Base-by-base conservation (phyloP, 768 basidiomycete genomes). In the Mycena kentingensis region DNA sequence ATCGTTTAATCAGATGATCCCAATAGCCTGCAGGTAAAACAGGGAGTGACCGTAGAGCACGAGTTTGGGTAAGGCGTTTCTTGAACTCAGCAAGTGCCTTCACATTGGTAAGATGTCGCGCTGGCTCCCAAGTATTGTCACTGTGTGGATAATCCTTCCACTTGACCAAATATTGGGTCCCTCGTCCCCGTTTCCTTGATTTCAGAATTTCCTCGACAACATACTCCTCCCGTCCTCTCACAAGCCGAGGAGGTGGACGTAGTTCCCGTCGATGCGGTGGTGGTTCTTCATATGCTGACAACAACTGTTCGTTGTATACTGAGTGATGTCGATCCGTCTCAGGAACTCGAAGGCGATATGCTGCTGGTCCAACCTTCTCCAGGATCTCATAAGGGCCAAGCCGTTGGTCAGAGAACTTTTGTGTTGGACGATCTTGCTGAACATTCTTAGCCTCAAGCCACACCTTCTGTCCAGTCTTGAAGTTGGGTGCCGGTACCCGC, bases 341-440 rank as follows among this genome's bases (percentile, higher is more conserved):
- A 0, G 69, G 70, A 2, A 71, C 54, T 13, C 36, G 32, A 0
- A 72, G 58, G 13, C 52, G 51, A 43, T 60, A 72, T 0, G 67
- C 56, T 3, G 36, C 32, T 0, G 49, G 18, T 1, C 65, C 58
- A 13, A 69, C 38, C 25, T 61, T 65, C 22, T 63, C 45, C 1
- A 54, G 25, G 42, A 71, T 58, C 5, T 36, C 28, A 47, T 69
- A 72, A 0, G 66, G 70, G 0, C 54, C 54, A 15, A 51, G 49
- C 34, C 44, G n/a, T 35, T 26, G 32, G 22, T 56, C 49, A 21
- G 44, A 68, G 54, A 70, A 36, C 44, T 70, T 72, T 41, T 64
- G 63, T 1, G 46, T 41, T 1, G 69, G 65, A 0, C 55, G 39
- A 19, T 70, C 61, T n/a, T n/a, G n/a, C n/a, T n/a, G n/a, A n/a